Percentiles rank a stretch among this genome's conserved stretches.
Conservation (phyloP, 1,284 basidiomycete species). For the Sanguinoderma infundibulare region DNA sequence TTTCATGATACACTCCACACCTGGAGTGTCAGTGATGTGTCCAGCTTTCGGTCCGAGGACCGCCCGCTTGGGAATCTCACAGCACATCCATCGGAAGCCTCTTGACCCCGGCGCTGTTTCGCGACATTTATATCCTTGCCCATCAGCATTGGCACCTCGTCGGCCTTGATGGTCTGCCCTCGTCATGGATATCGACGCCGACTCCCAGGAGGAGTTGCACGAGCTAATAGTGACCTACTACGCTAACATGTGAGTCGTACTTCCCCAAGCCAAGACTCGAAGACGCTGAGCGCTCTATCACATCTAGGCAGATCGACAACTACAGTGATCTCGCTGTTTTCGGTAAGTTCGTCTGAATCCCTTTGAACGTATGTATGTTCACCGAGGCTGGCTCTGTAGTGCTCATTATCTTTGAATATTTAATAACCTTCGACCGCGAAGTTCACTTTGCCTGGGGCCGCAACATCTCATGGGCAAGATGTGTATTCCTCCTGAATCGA, state of each 20-base stretch:
- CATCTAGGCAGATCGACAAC: constrained; percentile 14
- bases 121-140: background rate
- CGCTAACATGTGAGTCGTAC: constrained; percentile 3
- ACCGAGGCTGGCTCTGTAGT: background rate
- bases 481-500: constrained; percentile 19
- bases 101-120: background rate
- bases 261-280: too few species aligned
- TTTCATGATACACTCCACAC: background rate
- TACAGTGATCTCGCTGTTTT: constrained; percentile 20
- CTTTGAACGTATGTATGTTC: background rate
- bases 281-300: background rate
- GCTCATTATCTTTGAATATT: constrained; percentile 17
- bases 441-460: constrained; percentile 23
- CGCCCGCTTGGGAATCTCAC: background rate
- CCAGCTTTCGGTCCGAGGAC: constrained; percentile 1
- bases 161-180: constrained; percentile 15
- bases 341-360: constrained; percentile 7
- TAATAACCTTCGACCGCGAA: constrained; percentile 20
- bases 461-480: constrained; percentile 12
- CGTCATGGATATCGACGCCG: constrained; percentile 20
- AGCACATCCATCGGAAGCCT: background rate
- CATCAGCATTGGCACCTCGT: background rate
- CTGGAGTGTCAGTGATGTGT: background rate
- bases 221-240: constrained; percentile 1
- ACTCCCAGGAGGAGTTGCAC: constrained; percentile 24